These are phyloP conservation scores for Ustilago loliicola DNA, from an alignment of 1,284 basidiomycete genomes.

Conservation along the genomic window DNA sequence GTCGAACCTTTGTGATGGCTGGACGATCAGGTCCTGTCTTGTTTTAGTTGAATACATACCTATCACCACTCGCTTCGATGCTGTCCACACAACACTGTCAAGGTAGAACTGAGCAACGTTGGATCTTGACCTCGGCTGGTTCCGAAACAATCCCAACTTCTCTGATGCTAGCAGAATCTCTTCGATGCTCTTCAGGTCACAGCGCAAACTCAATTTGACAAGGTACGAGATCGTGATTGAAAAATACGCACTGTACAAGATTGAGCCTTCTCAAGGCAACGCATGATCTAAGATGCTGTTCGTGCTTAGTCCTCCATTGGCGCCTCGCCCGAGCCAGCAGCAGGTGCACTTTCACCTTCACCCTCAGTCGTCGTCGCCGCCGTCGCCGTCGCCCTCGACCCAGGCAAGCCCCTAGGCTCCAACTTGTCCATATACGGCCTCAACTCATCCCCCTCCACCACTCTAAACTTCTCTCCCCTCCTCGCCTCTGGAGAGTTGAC, in stretches of 20 bases:
- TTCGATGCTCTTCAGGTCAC: too few relatives aligned
- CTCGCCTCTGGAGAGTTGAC: constrained; percentile 52
- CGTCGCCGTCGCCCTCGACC: constrained; percentile 23
- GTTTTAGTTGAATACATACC: constrained; percentile 3
- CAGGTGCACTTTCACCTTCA: neutral
- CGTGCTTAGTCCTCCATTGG: constrained; percentile 52
- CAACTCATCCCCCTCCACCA: constrained; percentile 66
- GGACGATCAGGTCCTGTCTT: neutral
- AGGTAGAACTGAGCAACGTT: too few relatives aligned
- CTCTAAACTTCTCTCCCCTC: constrained; percentile 63
- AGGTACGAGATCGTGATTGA: too few relatives aligned
- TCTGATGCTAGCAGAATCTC: too few relatives aligned
- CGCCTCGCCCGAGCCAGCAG: constrained; percentile 26
- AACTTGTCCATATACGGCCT: constrained; percentile 60
- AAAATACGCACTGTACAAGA: constrained; percentile 7
- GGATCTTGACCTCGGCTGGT: too few relatives aligned
- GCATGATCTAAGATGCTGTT: too few relatives aligned
- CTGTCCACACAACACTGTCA: too few relatives aligned
- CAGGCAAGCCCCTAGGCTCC: constrained; percentile 45
- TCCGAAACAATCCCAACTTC: too few relatives aligned
- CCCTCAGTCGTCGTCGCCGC: constrained; percentile 3
- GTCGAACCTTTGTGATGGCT: neutral
- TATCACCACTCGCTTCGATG: constrained; percentile 15
- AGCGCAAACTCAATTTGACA: too few relatives aligned
- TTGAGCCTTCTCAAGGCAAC: neutral